A percentile compares a stretch with the other conserved stretches of the same genome.
phyloP scores from a whole-genome alignment of 306 rosid species.

The Acacia crassicarpa region DNA sequence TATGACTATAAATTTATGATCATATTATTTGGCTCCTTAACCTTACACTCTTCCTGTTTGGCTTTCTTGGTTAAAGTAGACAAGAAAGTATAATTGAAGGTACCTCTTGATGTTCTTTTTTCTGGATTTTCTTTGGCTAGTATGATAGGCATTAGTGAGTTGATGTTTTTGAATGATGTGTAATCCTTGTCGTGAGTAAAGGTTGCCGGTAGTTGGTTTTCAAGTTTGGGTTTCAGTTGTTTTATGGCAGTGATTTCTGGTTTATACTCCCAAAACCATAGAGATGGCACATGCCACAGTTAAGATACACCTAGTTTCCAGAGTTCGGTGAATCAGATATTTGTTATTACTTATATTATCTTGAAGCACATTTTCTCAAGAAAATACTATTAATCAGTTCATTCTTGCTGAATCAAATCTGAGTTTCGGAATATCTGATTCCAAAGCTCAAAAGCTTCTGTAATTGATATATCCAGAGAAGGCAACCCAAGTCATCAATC shows the following conservation, averaged over 20 bases:
- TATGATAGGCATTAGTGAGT: slow-evolving; percentile 4
- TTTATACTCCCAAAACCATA: slow-evolving; percentile 3
- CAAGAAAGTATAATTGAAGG: slow-evolving; percentile 5
- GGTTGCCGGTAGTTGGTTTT: background rate
- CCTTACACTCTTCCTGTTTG: background rate
- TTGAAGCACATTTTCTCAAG: background rate
- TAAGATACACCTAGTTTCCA: background rate
- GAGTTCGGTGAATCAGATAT: background rate
- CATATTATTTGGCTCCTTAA: slow-evolving; percentile 9
- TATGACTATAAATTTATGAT: background rate
- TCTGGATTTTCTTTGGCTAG: background rate
- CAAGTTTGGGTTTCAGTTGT: background rate
- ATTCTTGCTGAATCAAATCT: slow-evolving; percentile 3
- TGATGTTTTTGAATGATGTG: background rate
- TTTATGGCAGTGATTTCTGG: background rate
- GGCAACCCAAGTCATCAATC: background rate
- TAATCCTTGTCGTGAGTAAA: slow-evolving; percentile 9
- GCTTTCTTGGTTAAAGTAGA: slow-evolving; percentile 17
- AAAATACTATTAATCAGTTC: slow-evolving; percentile 7
- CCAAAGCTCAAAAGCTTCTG: background rate
- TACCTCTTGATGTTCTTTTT: background rate
- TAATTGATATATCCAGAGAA: slow-evolving; percentile 6
- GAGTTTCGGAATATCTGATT: background rate
- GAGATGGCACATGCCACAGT: background rate
- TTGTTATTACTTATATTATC: background rate